Base-by-base conservation (phyloP, 2,329 filamentous ascomycete genomes). In the Orbilia blumenaviensis region DNA sequence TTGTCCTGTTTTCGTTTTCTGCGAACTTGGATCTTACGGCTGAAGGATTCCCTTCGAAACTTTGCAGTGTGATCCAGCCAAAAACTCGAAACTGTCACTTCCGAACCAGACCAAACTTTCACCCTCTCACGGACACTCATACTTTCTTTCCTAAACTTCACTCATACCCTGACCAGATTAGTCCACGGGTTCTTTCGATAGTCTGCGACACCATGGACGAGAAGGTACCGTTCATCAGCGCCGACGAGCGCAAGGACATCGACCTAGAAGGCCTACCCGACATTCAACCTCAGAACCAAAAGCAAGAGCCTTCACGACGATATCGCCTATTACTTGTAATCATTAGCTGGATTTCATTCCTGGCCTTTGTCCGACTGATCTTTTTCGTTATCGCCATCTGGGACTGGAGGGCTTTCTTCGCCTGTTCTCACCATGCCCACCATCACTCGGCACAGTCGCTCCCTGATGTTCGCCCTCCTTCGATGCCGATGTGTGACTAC, bases 401-500 rank as follows among this genome's bases (percentile, higher is more conserved):
- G 18, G 52, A 56, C 32, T 56, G 52, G 52, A 38, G 8, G 16
- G 52, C 32, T 4, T 56, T 56, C 29, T 10, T 56, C 12, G 16
- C 9, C 32, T 56, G 52, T 12, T 9, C 10, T 10, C 32, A 50
- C 18, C 38, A 36, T 34, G 61, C 27, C 18, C 46, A 61, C 38
- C 72, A 66, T 8, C 29, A 69, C 48, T 34, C 41, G 18, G 63
- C 48, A 27, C 38, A 64, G n/a, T 41, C 64, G 25, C 32, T 76
- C 0, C 72, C 72, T 2, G 29, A 27, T 0, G 42, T 32, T 5
- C 58, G 72, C 2, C 72, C 72, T 16, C n/a, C 27, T 14, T 61
- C 63, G 14, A 76, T 58, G 56, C 58, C 64, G 6, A 69, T 76
- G 72, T 76, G 72, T 44, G 72, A 76, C 64, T 76, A 60, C 42